A percentile compares a stretch with the other conserved stretches of the same genome.
Evolutionary conservation across 768 basidiomycete species (phyloP).

Genomic region (Suillus hirtellus): DNA sequence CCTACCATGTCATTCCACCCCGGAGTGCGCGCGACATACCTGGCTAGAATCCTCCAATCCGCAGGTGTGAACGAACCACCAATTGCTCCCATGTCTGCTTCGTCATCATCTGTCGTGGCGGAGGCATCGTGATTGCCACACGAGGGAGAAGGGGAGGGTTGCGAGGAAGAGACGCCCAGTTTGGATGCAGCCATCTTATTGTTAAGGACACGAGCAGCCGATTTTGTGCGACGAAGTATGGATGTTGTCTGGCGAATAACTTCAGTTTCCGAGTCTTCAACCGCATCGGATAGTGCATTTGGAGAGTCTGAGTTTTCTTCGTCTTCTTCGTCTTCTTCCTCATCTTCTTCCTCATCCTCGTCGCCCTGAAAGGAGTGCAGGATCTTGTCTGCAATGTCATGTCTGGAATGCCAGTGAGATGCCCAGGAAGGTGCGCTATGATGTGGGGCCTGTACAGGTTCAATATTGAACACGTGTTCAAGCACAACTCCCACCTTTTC

Average conservation of each 20-base stretch:
- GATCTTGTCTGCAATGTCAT: constrained; percentile 69
- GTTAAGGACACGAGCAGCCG: not conserved
- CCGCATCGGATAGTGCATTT: constrained; percentile 10
- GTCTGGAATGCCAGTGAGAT: constrained; percentile 65
- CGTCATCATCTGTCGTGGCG: constrained; percentile 30
- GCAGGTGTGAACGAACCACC: constrained; percentile 56
- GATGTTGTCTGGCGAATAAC: constrained; percentile 20
- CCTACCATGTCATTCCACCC: constrained; percentile 43
- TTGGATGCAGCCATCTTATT: not conserved
- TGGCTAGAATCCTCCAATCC: constrained; percentile 62
- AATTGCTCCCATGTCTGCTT: constrained; percentile 49
- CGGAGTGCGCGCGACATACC: constrained; percentile 51
- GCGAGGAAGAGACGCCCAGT: not conserved
- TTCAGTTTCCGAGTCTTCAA: constrained; percentile 26
- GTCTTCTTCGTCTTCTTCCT: constrained; percentile 25
- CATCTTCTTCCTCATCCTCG: constrained; percentile 40
- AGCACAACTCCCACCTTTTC: constrained; percentile 43
- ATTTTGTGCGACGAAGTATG: constrained; percentile 12
- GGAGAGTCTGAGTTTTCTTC: constrained; percentile 25
- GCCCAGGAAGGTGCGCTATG: constrained; percentile 64
- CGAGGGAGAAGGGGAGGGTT: not conserved
- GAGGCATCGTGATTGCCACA: constrained; percentile 16
- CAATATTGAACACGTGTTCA: constrained; percentile 4
- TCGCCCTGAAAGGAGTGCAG: constrained; percentile 43
- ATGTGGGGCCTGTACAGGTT: constrained; percentile 57